Evolutionary conservation across 2,329 filamentous ascomycete species (phyloP).

Genomic region (Clonostachys chloroleuca): DNA sequence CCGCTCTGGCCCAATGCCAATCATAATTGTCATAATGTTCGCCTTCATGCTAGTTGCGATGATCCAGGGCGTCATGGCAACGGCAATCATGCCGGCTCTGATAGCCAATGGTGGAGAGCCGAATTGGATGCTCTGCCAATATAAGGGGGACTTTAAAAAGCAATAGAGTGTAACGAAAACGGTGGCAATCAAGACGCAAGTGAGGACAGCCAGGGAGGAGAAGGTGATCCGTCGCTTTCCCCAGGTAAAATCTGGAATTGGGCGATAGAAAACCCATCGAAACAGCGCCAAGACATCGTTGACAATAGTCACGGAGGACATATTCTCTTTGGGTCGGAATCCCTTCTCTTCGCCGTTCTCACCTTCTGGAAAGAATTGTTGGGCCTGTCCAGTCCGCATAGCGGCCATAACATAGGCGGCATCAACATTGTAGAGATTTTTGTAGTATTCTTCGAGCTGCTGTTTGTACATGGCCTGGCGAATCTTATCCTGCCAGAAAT

Average conservation of each 20-base stretch:
- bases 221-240: slow-evolving; percentile 70
- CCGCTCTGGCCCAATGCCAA: slow-evolving; percentile 86
- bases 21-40: slow-evolving; percentile 78
- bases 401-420: slow-evolving; percentile 38
- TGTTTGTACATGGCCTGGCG: slow-evolving; percentile 86
- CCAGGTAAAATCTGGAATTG: slow-evolving; percentile 69
- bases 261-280: slow-evolving; percentile 84
- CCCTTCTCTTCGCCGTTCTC: slow-evolving; percentile 48
- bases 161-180: slow-evolving; percentile 75
- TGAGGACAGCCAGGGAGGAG: slow-evolving; percentile 70
- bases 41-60: slow-evolving; percentile 86
- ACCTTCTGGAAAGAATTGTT: slow-evolving; percentile 73
- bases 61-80: slow-evolving; percentile 91
- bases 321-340: slow-evolving; percentile 64
- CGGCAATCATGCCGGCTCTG: slow-evolving; percentile 84
- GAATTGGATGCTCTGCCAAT: slow-evolving; percentile 80
- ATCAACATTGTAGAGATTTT: slow-evolving; percentile 44
- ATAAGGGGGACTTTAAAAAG: slow-evolving; percentile 84
- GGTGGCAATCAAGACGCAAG: slow-evolving; percentile 63
- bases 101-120: slow-evolving; percentile 88
- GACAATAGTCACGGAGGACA: slow-evolving; percentile 68
- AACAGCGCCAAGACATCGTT: slow-evolving; percentile 81
- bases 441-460: slow-evolving; percentile 65
- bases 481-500: slow-evolving; percentile 91
- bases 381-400: slow-evolving; percentile 43